These are phyloP conservation scores for Simmondsia chinensis DNA, from an alignment of 148 eudicot species.

Conservation along the genomic window DNA sequence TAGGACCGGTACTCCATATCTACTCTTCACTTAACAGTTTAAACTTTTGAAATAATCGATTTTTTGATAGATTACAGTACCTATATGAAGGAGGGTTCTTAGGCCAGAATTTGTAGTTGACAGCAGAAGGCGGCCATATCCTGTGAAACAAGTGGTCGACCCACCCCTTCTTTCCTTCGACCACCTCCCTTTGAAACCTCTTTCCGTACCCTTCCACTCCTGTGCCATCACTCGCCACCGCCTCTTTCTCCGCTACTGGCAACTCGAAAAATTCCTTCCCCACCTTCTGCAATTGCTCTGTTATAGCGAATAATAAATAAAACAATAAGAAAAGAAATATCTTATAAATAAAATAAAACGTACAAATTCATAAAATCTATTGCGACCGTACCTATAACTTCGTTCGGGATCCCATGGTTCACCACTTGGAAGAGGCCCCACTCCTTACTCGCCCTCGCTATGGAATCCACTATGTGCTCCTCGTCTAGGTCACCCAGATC, in stretches of 20 bases:
- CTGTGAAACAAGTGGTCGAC: slow-evolving; percentile 44
- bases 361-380: too few species aligned
- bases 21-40: too few species aligned
- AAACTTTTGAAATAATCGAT: too few species aligned
- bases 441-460: slow-evolving; percentile 32
- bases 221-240: slow-evolving; percentile 18
- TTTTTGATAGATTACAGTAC: slow-evolving; percentile 7
- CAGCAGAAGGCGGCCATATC: slow-evolving; percentile 32
- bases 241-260: slow-evolving; percentile 39
- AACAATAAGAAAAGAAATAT: too few species aligned
- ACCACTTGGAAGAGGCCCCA: slow-evolving; percentile 63
- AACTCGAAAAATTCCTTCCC: slow-evolving; percentile 65
- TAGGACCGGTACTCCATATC: too few species aligned
- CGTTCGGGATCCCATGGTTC: slow-evolving; percentile 50
- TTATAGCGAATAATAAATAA: too few species aligned
- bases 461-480: slow-evolving; percentile 14
- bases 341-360: too few species aligned
- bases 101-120: slow-evolving; percentile 37
- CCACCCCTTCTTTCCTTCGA: slow-evolving; percentile 41
- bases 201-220: slow-evolving; percentile 42
- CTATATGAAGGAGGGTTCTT: slow-evolving; percentile 22
- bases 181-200: slow-evolving; percentile 26
- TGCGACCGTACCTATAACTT: slow-evolving; percentile 30
- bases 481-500: slow-evolving; percentile 20
- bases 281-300: slow-evolving; percentile 32